A percentile compares a stretch with the other conserved stretches of the same genome.
Evolutionary conservation across 352 stramenopile genomes (phyloP).

Genomic region (Pythium biforme): DNA sequence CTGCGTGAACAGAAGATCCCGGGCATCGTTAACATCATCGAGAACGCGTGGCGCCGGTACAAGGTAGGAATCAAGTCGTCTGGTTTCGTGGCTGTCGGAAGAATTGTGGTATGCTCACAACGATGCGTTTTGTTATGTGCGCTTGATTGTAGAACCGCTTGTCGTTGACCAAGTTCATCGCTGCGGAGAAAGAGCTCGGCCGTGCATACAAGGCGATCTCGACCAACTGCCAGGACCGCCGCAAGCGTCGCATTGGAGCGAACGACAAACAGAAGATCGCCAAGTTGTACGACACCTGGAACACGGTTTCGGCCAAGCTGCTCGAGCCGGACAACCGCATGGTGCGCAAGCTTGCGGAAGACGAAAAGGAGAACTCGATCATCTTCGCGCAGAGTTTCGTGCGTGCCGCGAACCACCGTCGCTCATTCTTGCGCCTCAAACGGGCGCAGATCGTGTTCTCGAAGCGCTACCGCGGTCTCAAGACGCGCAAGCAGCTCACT

Average conservation of each 20-base stretch:
- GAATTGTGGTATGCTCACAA: background rate
- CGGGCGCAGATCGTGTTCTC: constrained; percentile 70
- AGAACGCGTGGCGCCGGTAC: constrained; percentile 83
- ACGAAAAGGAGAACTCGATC: constrained; percentile 65
- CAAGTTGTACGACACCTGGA: constrained; percentile 64
- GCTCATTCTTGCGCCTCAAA: constrained; percentile 56
- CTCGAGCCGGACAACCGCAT: constrained; percentile 49
- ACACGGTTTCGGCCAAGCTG: constrained; percentile 49
- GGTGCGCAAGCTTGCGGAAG: constrained; percentile 42
- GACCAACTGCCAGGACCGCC: constrained; percentile 67
- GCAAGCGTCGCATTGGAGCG: constrained; percentile 54
- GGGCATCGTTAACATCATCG: constrained; percentile 77
- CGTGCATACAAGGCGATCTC: constrained; percentile 48
- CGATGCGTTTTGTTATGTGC: background rate
- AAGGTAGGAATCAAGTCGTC: constrained; percentile 29
- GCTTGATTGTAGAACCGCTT: constrained; percentile 43
- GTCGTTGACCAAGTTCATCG: constrained; percentile 54
- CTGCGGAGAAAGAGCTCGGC: constrained; percentile 53
- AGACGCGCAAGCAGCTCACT: constrained; percentile 70
- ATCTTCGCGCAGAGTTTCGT: constrained; percentile 80
- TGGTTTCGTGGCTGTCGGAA: background rate
- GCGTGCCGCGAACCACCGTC: constrained; percentile 46
- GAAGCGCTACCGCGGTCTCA: constrained; percentile 72
- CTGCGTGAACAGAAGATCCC: constrained; percentile 76
- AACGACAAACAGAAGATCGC: constrained; percentile 54